phyloP scores from a whole-genome alignment of 129 eudicot genomes.

The Lactuca saligna region DNA sequence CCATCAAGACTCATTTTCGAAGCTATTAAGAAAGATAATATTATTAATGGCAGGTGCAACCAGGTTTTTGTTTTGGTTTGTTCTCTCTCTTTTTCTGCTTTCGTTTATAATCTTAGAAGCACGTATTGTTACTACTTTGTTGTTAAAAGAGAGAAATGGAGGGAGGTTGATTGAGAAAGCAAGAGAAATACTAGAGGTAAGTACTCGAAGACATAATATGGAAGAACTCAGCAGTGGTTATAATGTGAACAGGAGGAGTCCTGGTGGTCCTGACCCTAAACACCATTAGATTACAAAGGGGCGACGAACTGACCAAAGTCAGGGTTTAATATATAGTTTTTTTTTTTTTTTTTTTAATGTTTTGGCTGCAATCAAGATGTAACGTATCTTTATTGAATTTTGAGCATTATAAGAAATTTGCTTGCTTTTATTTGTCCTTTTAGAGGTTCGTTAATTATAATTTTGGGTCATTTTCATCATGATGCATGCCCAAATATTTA shows the following conservation, averaged over 20 bases:
- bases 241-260: slow-evolving; percentile 44
- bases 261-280: slow-evolving; percentile 63
- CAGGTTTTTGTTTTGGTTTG: slow-evolving; percentile 40
- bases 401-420: slow-evolving; percentile 15
- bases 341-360: background rate
- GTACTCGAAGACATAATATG: slow-evolving; percentile 26
- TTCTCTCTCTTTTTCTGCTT: slow-evolving; percentile 36
- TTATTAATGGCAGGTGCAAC: slow-evolving; percentile 35
- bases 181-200: slow-evolving; percentile 39
- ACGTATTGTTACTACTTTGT: slow-evolving; percentile 17
- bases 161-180: slow-evolving; percentile 39
- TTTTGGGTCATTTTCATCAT: slow-evolving; percentile 4
- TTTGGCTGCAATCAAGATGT: slow-evolving; percentile 14
- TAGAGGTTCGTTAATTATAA: background rate
- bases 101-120: slow-evolving; percentile 27
- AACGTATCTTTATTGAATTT: slow-evolving; percentile 12
- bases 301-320: slow-evolving; percentile 12
- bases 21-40: slow-evolving; percentile 16
- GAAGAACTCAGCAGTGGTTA: slow-evolving; percentile 15
- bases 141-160: slow-evolving; percentile 13
- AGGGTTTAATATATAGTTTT: background rate
- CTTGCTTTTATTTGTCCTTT: slow-evolving; percentile 18
- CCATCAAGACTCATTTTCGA: slow-evolving; percentile 18
- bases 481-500: background rate
- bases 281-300: slow-evolving; percentile 42